These are phyloP conservation scores for Hyaloscypha hepaticicola DNA, from an alignment of 495 filamentous ascomycete genomes.

Conservation along the genomic window DNA sequence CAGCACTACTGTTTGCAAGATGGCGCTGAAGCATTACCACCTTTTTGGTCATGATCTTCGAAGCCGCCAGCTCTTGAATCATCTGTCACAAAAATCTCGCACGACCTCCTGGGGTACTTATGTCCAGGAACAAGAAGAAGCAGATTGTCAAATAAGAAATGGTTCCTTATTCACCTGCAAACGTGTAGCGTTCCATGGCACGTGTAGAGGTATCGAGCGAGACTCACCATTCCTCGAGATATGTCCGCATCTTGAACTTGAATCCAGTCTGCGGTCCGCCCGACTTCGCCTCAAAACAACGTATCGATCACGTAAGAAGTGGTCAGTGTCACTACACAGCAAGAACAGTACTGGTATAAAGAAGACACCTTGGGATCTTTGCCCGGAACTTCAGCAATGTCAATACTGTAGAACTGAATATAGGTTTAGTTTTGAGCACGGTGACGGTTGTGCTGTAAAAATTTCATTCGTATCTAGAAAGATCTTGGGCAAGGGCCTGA, in stretches of 20 bases:
- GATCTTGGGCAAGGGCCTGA: slow-evolving; percentile 23
- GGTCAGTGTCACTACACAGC: slow-evolving; percentile 15
- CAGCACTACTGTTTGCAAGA: slow-evolving; percentile 26
- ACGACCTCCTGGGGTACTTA: neutral
- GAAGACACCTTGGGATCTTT: slow-evolving; percentile 10
- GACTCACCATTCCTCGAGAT: slow-evolving; percentile 3
- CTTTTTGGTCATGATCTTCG: slow-evolving; percentile 21
- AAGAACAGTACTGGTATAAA: slow-evolving; percentile 16
- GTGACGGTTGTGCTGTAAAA: slow-evolving; percentile 18
- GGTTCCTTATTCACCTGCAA: slow-evolving; percentile 22
- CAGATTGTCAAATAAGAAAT: slow-evolving; percentile 23
- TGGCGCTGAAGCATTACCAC: slow-evolving; percentile 22
- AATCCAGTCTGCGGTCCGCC: slow-evolving; percentile 9
- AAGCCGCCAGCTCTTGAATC: slow-evolving; percentile 19
- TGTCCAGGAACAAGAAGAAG: slow-evolving; percentile 2
- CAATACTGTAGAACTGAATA: slow-evolving; percentile 26
- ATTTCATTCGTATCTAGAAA: slow-evolving; percentile 22
- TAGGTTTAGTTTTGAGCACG: slow-evolving; percentile 16
- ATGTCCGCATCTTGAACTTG: slow-evolving; percentile 16
- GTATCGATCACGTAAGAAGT: slow-evolving; percentile 11
- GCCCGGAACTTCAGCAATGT: slow-evolving; percentile 24
- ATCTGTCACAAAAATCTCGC: slow-evolving; percentile 10
- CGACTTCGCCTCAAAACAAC: slow-evolving; percentile 13
- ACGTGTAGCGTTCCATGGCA: slow-evolving; percentile 13
- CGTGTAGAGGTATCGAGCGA: slow-evolving; percentile 13